Base-by-base conservation (phyloP, 1,284 basidiomycete genomes). In the Athelia sp. region DNA sequence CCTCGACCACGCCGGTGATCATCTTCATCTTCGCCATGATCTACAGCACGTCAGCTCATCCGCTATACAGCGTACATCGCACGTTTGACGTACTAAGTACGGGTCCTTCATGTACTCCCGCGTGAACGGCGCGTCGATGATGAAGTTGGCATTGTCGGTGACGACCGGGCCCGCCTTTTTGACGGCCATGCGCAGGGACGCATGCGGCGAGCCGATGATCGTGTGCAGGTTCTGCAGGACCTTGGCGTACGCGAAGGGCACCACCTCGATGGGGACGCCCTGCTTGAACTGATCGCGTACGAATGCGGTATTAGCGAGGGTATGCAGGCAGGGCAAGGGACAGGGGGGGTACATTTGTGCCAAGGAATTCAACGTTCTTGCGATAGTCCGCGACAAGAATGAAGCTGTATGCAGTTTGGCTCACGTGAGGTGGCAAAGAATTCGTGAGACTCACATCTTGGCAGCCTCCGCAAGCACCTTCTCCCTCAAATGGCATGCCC, bases 391-490 rank as follows among this genome's bases (percentile, higher is more conserved):
- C 96, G 40, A 99, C 96, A 44, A 98, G 78, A 63, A 98, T 76
- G 73, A 96, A 98, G 42, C 87, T 90, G 60, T 18, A n/a, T 15
- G 38, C 43, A 35, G 21, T 15, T 9, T 40, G 4, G n/a, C 8
- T 44, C 15, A 44, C 10, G 15, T 9, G 21, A 22, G 8, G 22
- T 11, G 18, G 21, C 19, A 31, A 0, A 32, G 18, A 3, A 4
- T 21, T 40, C n/a, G n/a, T 4, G 36, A 31, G 24, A 75, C 79
- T 49, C 50, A 89, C 78, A 86, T 92, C 58, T 82, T 81, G 15
- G 97, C 95, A 17, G 93, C 93, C 67, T 98, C 96, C 2, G 93
- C 95, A 17, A 99, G 79, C 3, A 99, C 94, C 69, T 99, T 99
- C 71, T 99, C 97, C 32, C 95, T 83, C 31, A 99, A 71, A 60